Base-by-base conservation (phyloP, 1,284 basidiomycete species). In the Ceraceosorus guamensis region DNA sequence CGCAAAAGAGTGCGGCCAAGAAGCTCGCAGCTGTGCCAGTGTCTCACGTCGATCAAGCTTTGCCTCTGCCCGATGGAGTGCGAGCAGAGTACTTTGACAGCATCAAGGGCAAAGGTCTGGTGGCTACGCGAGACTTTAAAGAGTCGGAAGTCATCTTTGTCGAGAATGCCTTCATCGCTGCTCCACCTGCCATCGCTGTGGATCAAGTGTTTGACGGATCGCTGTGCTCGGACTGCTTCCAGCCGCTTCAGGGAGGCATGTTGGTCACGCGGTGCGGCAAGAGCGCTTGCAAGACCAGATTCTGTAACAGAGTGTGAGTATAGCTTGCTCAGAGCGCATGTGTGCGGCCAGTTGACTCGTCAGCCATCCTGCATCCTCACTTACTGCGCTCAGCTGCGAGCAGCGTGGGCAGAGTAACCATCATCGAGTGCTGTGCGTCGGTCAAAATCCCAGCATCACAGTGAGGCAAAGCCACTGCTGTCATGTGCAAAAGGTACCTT, bases 131-230 rank as follows among this genome's bases (percentile, higher is more conserved):
- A 53, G 79, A 81, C 48, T 85, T 91, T 56, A 76, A 78, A 10
- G 81, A 84, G 65, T 88, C 86, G 0, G 87, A 91, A 61, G 78
- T 83, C 7, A 70, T 92, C 5, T 92, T 89, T 87, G 86, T 84
- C 59, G 89, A 92, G 72, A 77, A 79, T 16, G 79, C 80, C 1
- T 80, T 78, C 70, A 66, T 80, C 8, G 46, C 69, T 2, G 65
- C 67, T 1, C 67, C 68, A 3, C 70, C 70, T n/a, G 61, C 66
- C 4, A 61, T 63, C 33, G 63, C 62, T 4, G 11, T 70, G 0
- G 50, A 50, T 4, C 55, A 65, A 45, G 46, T 71, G 4, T 16
- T 30, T 0, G 7, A 34, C 5, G 70, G 70, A 2, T 59, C 70
- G 52, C 55, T 73, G 16, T 73, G 70, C 48, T 56, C 49, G 1